A percentile compares a stretch with the other conserved stretches of the same genome.
These are phyloP conservation scores for Triangularia verruculosa DNA, from an alignment of 2,329 filamentous ascomycete genomes.

Conservation along the genomic window DNA sequence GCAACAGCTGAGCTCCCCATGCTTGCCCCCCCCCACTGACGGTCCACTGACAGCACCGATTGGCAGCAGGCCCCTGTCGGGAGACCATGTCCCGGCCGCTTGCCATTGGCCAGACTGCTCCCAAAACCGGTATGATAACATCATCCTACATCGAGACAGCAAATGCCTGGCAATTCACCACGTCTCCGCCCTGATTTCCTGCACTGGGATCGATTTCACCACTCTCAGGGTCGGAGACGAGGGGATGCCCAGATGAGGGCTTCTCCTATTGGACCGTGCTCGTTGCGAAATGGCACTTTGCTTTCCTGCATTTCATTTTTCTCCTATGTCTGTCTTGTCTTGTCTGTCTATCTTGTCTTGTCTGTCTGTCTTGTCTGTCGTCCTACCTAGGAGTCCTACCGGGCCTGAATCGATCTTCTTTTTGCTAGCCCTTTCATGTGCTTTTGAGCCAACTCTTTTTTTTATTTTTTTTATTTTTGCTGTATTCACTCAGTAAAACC, in stretches of 20 bases:
- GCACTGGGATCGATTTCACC: constrained; percentile 14
- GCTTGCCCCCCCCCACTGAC: constrained; percentile 9
- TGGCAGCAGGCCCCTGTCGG: constrained; percentile 16
- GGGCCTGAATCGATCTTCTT: background rate
- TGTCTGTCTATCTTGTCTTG: no score
- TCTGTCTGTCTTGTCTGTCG: background rate
- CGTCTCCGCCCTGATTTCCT: constrained; percentile 22
- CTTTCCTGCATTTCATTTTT: background rate
- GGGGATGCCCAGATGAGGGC: background rate
- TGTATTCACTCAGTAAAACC: background rate
- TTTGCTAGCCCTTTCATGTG: background rate
- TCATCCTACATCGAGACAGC: constrained; percentile 22
- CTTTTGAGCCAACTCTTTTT: background rate
- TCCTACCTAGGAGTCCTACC: background rate
- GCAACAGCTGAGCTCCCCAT: background rate
- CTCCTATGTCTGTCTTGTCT: background rate
- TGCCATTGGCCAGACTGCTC: constrained; percentile 18
- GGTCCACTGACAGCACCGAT: constrained; percentile 14
- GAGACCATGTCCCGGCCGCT: constrained; percentile 3
- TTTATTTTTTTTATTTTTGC: no score
- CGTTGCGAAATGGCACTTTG: background rate
- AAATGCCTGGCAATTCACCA: constrained; percentile 1
- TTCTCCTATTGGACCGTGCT: background rate
- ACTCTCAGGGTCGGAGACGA: background rate
- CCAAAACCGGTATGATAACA: constrained; percentile 24